These are phyloP conservation scores for Cutaneotrichosporon mucoides DNA, from an alignment of 1,284 basidiomycete genomes.

Conservation along the genomic window DNA sequence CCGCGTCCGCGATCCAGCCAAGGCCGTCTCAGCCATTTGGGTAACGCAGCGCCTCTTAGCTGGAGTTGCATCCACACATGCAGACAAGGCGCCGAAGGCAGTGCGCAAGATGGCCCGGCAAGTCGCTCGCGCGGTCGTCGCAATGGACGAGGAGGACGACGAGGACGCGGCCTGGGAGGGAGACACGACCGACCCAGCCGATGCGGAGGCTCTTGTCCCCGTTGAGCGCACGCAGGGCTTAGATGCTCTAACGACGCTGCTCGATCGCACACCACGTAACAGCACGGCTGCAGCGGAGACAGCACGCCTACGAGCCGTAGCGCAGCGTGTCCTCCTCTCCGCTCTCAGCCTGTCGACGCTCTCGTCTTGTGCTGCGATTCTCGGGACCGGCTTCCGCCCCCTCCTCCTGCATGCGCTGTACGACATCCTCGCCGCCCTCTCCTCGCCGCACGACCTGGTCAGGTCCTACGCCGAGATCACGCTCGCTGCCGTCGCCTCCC, in stretches of 20 bases:
- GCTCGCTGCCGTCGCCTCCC: slow-evolving; percentile 63
- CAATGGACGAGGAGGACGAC: slow-evolving; percentile 68
- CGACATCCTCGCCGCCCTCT: slow-evolving; percentile 73
- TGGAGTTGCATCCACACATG: slow-evolving; percentile 58
- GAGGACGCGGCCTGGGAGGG: slow-evolving; percentile 62
- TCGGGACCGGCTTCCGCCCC: slow-evolving; percentile 54
- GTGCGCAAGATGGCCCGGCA: slow-evolving; percentile 64
- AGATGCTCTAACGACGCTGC: slow-evolving; percentile 43
- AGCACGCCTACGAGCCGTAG: slow-evolving; percentile 39
- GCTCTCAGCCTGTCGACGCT: slow-evolving; percentile 67
- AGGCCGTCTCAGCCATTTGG: slow-evolving; percentile 74
- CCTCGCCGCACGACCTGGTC: slow-evolving; percentile 64
- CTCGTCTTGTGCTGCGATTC: slow-evolving; percentile 62
- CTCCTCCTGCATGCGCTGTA: slow-evolving; percentile 77
- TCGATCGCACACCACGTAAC: slow-evolving; percentile 33
- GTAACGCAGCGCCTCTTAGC: slow-evolving; percentile 69
- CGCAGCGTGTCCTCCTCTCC: slow-evolving; percentile 55
- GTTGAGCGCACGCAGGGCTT: slow-evolving; percentile 61
- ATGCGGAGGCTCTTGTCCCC: slow-evolving; percentile 37
- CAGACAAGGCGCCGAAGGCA: slow-evolving; percentile 48
- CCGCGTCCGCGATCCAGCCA: slow-evolving; percentile 46
- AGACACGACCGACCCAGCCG: slow-evolving; percentile 11
- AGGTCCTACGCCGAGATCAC: slow-evolving; percentile 67
- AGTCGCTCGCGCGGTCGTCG: slow-evolving; percentile 61
- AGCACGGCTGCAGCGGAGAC: slow-evolving; percentile 30